phyloP scores from a whole-genome alignment of 2,329 filamentous ascomycete species.

The Monilinia fructigena region DNA sequence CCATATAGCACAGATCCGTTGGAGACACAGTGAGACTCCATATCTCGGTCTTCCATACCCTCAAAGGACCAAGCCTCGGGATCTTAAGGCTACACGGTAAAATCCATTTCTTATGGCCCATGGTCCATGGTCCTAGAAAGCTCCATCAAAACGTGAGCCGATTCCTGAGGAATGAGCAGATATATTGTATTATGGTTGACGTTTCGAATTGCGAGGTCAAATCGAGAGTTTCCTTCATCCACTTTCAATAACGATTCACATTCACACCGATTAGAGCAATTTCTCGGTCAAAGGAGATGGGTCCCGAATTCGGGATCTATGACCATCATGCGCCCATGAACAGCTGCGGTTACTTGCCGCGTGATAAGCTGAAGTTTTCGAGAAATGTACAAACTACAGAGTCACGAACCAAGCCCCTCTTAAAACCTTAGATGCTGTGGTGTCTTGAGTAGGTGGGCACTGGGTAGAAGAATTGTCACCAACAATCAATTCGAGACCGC shows the following conservation, averaged over 20 bases:
- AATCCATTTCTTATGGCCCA: slow-evolving; percentile 2
- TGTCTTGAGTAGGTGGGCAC: not conserved
- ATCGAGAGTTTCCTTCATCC: not conserved
- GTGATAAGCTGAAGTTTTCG: slow-evolving; percentile 19
- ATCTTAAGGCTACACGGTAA: slow-evolving; percentile 1
- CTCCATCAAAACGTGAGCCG: not conserved
- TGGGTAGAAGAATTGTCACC: not conserved
- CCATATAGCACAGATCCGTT: slow-evolving; percentile 1
- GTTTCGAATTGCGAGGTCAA: slow-evolving; percentile 12
- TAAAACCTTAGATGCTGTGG: not conserved
- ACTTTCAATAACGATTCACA: slow-evolving; percentile 5
- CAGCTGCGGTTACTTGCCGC: slow-evolving; percentile 18
- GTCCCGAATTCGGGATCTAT: slow-evolving; percentile 11
- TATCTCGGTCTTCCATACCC: not conserved
- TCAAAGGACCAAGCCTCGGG: not conserved
- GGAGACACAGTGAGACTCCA: slow-evolving; percentile 3
- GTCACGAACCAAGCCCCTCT: not conserved
- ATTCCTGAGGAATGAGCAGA: slow-evolving; percentile 9
- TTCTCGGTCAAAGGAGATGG: slow-evolving; percentile 7
- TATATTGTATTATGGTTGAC: not conserved
- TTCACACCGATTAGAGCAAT: slow-evolving; percentile 7
- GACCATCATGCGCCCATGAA: slow-evolving; percentile 20
- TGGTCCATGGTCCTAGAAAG: slow-evolving; percentile 2
- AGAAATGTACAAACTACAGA: not conserved
- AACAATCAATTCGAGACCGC: not conserved